phyloP scores from a whole-genome alignment of 1,284 basidiomycete genomes.

The Cystobasidium pallidum region DNA sequence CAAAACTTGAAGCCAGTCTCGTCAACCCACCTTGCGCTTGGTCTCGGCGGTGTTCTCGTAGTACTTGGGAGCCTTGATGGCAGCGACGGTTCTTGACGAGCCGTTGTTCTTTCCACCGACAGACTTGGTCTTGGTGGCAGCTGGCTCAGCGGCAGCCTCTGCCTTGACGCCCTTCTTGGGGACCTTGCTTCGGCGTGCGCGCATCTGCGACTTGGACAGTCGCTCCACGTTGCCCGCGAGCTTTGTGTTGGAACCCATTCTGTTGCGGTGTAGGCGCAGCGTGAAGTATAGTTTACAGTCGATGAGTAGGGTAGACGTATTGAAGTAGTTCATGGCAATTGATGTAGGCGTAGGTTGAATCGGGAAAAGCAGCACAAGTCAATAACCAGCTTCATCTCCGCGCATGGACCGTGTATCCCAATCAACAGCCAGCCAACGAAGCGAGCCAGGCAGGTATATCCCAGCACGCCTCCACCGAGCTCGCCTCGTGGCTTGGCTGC shows the following conservation, averaged over 20 bases:
- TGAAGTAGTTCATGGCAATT: background rate
- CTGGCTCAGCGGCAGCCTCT: slow-evolving; percentile 19
- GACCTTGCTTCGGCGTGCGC: slow-evolving; percentile 31
- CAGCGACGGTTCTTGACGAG: slow-evolving; percentile 80
- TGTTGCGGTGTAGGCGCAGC: background rate
- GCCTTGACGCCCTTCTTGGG: slow-evolving; percentile 35
- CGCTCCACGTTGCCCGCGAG: slow-evolving; percentile 33
- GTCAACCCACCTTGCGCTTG: slow-evolving; percentile 27
- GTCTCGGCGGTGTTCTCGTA: slow-evolving; percentile 35
- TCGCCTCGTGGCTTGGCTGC: slow-evolving; percentile 2
- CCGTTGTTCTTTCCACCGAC: slow-evolving; percentile 92
- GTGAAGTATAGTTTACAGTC: background rate
- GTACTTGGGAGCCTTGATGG: slow-evolving; percentile 83
- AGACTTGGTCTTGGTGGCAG: slow-evolving; percentile 72
- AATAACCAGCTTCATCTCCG: slow-evolving; percentile 8
- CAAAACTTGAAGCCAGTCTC: too few species aligned
- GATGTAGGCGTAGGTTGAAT: too few species aligned
- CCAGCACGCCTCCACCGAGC: background rate
- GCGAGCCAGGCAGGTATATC: background rate
- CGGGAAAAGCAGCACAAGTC: slow-evolving; percentile 4
- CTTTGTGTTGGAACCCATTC: slow-evolving; percentile 21
- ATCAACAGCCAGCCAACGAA: background rate
- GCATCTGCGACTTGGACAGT: slow-evolving; percentile 23
- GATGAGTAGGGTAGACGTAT: background rate
- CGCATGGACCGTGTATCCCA: background rate